A percentile compares a stretch with the other conserved stretches of the same genome.
Evolutionary conservation across 2,329 filamentous ascomycete genomes (phyloP).

Genomic region (Pyrenochaeta sp.): DNA sequence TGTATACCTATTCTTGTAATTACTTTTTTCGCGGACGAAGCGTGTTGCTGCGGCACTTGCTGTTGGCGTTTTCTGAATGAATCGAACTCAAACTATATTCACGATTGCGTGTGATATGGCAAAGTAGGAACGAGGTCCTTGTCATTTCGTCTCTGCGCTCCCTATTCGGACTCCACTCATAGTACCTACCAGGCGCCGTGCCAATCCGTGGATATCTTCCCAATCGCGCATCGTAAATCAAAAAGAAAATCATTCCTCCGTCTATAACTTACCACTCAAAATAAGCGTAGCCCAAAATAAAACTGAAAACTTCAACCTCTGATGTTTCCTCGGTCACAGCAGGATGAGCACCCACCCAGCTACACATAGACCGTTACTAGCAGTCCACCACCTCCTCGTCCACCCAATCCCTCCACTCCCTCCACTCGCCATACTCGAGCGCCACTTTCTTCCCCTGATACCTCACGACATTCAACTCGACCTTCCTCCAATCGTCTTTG

Average conservation of each 20-base stretch:
- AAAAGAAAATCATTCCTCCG: background rate
- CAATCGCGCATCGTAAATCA: background rate
- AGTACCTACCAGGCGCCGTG: background rate
- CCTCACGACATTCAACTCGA: constrained; percentile 79
- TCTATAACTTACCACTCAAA: background rate
- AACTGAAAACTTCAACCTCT: no score
- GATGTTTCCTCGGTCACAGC: no score
- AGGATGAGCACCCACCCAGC: no score
- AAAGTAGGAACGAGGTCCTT: no score
- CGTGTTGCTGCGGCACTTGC: background rate
- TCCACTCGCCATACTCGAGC: constrained; percentile 76
- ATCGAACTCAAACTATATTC: no score
- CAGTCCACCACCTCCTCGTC: constrained; percentile 45
- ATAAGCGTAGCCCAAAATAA: no score
- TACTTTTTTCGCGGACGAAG: background rate
- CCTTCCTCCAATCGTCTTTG: constrained; percentile 74
- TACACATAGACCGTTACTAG: no score
- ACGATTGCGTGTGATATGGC: no score
- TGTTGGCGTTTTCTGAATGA: background rate
- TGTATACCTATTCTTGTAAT: constrained; percentile 12
- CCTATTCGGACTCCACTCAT: background rate
- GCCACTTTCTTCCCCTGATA: constrained; percentile 87
- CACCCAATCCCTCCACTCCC: constrained; percentile 80
- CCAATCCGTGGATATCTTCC: background rate
- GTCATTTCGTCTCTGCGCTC: no score